Evolutionary conservation across 164 flowering plant species (phyloP), one percentile per base, ranked within the genome.

Genomic region (Amborella trichopoda): DNA sequence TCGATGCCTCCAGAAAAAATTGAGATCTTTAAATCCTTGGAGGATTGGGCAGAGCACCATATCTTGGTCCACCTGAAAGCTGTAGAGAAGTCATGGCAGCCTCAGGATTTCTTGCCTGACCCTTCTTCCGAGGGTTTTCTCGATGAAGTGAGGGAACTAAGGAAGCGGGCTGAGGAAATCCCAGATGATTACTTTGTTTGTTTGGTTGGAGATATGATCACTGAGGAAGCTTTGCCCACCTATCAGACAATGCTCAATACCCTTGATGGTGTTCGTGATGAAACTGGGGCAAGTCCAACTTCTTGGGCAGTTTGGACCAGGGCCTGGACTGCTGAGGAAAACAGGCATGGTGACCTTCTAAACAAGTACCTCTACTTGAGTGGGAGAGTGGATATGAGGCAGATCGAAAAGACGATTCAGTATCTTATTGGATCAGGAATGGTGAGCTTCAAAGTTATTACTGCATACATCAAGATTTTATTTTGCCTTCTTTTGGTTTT

Each of bases 221-320:
- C 75, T 9, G 78, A 70, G 49, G 75, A 74, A 55, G 79, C 79
- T n/a, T 78, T 81, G 19, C 89, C 69, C 1, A 60, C 69, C 20
- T 65, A 65, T 26, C 69, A 65, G 43, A 60, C 65, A 11, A 55
- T 60, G 83, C 76, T 81, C 9, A 81, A 81, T 52, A 76, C 90
- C 23, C 68, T 76, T 14, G 79, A 74, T 46, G 79, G 76, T n/a
- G 73, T 71, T 39, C 42, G 71, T 20, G 79, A 74, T 44, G 85
- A 81, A 61, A 81, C 85, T 2, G 90, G 83, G 25, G 85, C 90
- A 4, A 81, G 90, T 67, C 73, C 53, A 23, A 72, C 83, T 42
- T 54, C 85, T 37, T 81, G 90, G 90, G 90, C 80, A 4, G 40
- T 68, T 3, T 81, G 89, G 89, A 81, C 78, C 1, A 69, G 89